Evolutionary conservation across 495 filamentous ascomycete genomes (phyloP), one percentile per base, ranked within the genome.

Genomic region (Apodospora peruviana): DNA sequence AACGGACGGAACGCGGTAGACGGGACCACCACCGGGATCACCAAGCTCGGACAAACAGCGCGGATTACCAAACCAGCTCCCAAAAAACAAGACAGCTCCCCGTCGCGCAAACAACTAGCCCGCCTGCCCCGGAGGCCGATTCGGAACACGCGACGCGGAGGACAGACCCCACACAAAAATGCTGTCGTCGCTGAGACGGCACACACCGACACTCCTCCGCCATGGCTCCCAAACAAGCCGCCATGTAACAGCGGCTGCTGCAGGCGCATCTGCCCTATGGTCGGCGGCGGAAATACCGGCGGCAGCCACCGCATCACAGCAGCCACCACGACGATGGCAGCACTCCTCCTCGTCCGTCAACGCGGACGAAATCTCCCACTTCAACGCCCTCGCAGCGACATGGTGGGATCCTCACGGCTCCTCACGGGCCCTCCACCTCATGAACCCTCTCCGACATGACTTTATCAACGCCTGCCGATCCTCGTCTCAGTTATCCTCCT

Each of bases 381-480:
- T 98, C 78, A 87, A 88, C 59, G 79, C 82, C 52, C 88, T 98
- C 51, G 93, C 94, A 60, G 87, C 84, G 57, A 83, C 82, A 58
- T 98, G 93, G 93, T 98, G 93, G 93, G 94, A 97, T 69, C 88
- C 93, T 2, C 83, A 94, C 68, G 93, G 93, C 45, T 82, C 90
- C 17, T 96, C 90, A 0, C 82, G 91, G 12, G 83, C 95, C 52
- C 83, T 98, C 2, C 94, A 97, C 67, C 83, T 94, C 41, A 97
- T 98, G 93, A 97, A 98, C 73, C 93, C 94, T 9, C 81, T 94
- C 36, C 90, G 93, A 25, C 90, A 96, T 67, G 83, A 89, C 60
- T 97, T 97, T 72, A 93, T 98, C 65, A 68, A 71, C 2, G 64
- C 72, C 29, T 95, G 91, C 57, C 83, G 78, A 50, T 66, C 76